A percentile compares a stretch with the other conserved stretches of the same genome.
phyloP scores from a whole-genome alignment of 805 yeast species.

The Saturnispora halmiae region DNA sequence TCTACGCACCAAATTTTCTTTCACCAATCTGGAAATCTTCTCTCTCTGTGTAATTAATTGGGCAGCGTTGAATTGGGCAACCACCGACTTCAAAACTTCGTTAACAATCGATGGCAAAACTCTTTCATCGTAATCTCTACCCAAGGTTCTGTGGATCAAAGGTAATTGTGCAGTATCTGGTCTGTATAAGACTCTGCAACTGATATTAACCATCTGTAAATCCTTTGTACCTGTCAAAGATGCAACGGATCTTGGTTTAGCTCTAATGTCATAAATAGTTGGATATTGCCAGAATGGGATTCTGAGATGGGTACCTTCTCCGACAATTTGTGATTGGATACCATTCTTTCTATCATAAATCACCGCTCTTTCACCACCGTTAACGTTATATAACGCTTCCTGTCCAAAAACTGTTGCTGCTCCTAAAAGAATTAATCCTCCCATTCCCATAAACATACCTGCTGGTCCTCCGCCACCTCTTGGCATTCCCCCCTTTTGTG shows the following conservation, averaged over 20 bases:
- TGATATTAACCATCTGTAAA: conserved; percentile 96
- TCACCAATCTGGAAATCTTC: conserved; percentile 81
- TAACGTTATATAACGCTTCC: conserved; percentile 70
- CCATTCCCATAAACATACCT: conserved; percentile 53
- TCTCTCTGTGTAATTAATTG: conserved; percentile 99
- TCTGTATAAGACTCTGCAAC: conserved; percentile 93
- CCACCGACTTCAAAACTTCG: conserved; percentile 92
- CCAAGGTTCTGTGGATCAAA: conserved; percentile 81
- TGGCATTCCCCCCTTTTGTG: conserved; percentile 27
- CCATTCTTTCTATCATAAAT: conserved; percentile 84
- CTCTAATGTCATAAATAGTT: conserved; percentile 86
- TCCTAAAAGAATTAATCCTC: conserved; percentile 50
- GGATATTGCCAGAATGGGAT: conserved; percentile 95
- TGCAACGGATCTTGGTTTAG: conserved; percentile 93
- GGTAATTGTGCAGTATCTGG: conserved; percentile 79
- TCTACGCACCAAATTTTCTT: conserved; percentile 84
- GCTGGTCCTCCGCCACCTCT: conserved; percentile 32
- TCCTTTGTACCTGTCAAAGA: conserved; percentile 97
- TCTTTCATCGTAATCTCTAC: conserved; percentile 91
- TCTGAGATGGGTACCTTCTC: conserved; percentile 92
- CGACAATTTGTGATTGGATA: conserved; percentile 69
- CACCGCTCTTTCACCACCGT: conserved; percentile 98
- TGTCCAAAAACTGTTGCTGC: conserved; percentile 47
- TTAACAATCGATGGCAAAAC: conserved; percentile 95
- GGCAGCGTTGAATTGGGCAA: conserved; percentile 97